These are phyloP conservation scores for Fusarium tricinctum DNA, from an alignment of 2,329 filamentous ascomycete genomes.

Conservation along the genomic window DNA sequence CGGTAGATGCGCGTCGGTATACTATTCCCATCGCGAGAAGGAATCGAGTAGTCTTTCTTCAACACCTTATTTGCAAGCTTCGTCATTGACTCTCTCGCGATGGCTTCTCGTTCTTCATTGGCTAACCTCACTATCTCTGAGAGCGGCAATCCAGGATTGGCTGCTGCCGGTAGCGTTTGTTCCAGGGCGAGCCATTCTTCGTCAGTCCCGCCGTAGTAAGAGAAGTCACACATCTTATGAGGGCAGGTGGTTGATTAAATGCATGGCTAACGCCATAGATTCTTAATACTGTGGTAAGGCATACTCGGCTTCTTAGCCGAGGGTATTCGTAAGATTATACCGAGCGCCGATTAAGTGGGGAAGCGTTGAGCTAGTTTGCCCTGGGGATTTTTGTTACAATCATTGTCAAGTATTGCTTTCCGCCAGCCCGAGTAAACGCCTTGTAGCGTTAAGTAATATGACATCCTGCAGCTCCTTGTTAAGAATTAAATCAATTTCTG, in stretches of 20 bases:
- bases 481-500: no score
- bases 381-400: no score
- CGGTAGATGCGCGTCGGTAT: background rate
- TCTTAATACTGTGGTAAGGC: no score
- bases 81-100: background rate
- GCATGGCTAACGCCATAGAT: no score
- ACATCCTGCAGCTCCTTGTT: no score
- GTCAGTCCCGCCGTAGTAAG: background rate
- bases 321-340: background rate
- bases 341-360: background rate
- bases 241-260: fast-evolving
- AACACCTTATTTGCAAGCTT: background rate
- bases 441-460: no score
- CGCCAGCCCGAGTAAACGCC: no score
- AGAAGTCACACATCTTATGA: constrained; percentile 1
- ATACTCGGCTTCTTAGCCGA: background rate
- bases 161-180: background rate
- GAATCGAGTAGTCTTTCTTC: background rate
- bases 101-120: constrained; percentile 15
- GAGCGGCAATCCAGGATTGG: background rate
- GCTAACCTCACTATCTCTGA: background rate
- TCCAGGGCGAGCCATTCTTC: constrained; percentile 15
- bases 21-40: background rate
- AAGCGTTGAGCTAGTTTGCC: no score
- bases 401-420: no score